These are phyloP conservation scores for Clarireedia homoeocarpa DNA, from an alignment of 2,329 filamentous ascomycete species.

Conservation along the genomic window DNA sequence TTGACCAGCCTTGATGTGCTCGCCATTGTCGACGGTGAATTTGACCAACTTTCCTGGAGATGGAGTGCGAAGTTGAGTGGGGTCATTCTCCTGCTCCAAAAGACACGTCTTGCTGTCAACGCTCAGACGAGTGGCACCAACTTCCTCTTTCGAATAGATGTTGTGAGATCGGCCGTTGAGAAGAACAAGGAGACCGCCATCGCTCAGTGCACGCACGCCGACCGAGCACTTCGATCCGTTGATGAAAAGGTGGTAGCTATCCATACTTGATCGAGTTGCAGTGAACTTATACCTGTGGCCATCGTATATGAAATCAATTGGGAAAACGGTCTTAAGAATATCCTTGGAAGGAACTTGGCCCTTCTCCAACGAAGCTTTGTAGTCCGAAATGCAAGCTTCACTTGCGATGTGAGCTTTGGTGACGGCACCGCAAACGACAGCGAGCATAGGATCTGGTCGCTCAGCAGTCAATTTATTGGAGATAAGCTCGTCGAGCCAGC, in stretches of 20 bases:
- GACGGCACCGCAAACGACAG: constrained; percentile 90
- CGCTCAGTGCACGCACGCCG: constrained; percentile 84
- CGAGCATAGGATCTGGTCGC: constrained; percentile 85
- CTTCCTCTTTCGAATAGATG: constrained; percentile 99
- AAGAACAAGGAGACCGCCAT: constrained; percentile 87
- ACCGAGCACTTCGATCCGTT: constrained; percentile 96
- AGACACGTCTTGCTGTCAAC: constrained; percentile 98
- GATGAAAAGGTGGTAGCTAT: constrained; percentile 97
- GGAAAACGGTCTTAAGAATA: constrained; percentile 94
- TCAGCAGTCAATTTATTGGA: constrained; percentile 96
- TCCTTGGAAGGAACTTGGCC: constrained; percentile 96
- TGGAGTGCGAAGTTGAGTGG: constrained; percentile 89
- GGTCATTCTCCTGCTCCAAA: constrained; percentile 97
- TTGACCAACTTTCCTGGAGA: constrained; percentile 97
- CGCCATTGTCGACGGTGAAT: constrained; percentile 91
- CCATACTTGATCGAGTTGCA: constrained; percentile 79
- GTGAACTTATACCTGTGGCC: constrained; percentile 97
- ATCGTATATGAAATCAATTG: constrained; percentile 98
- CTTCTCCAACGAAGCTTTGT: constrained; percentile 84
- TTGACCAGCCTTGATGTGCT: constrained; percentile 87
- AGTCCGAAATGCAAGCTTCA: constrained; percentile 80
- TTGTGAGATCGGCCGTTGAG: constrained; percentile 93
- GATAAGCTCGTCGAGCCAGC: constrained; percentile 97
- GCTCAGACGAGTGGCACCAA: constrained; percentile 87
- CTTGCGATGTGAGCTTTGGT: constrained; percentile 94